Base-by-base conservation (phyloP, 2,329 filamentous ascomycete genomes). In the Clonostachys sp. region DNA sequence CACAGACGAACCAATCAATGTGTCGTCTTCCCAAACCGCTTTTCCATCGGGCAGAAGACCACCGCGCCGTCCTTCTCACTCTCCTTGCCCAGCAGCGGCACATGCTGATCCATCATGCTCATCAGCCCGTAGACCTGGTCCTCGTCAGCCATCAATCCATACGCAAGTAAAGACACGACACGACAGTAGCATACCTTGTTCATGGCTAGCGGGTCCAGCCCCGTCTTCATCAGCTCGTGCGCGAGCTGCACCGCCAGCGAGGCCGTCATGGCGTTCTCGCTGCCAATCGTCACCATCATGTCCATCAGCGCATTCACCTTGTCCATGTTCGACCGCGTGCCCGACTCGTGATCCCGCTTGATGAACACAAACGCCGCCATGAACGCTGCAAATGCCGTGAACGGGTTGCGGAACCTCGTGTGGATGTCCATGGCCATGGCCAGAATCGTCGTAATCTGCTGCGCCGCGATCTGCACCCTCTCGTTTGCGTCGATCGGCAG, bases 381-480 rank as follows among this genome's bases (percentile, higher is more conserved):
- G 57, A 87, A 89, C 7, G 88, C 71, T 52, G 83, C 86, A 63
- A 88, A 89, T 0, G 81, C 79, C 53, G 86, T 75, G 60, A 88
- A 85, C 0, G 86, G 84, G 51, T 87, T 87, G 68, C 84, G 79
- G 77, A 87, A 55, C 14, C 55, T 47, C 46, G 51, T 45, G 5
- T 51, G 53, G 7, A 55, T 61, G 38, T 56, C 59, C 7, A 47
- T 24, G 8, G 86, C 77, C 72, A 85, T 51, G 1, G 59, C 58
- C 1, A 95, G 86, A 44, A 95, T 87, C 47, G 80, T 86, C 13
- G 89, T 82, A 46, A 95, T 89, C 57, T 92, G 88, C 41, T 87
- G 82, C 0, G 91, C 90, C 7, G 91, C 86, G 24, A 88, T 85
- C 16, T 89, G 77, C 50, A 89, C 84, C 46, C 89, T 77, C n/a